phyloP scores from a whole-genome alignment of 208 protist species.

The Trypanosoma lewisi region DNA sequence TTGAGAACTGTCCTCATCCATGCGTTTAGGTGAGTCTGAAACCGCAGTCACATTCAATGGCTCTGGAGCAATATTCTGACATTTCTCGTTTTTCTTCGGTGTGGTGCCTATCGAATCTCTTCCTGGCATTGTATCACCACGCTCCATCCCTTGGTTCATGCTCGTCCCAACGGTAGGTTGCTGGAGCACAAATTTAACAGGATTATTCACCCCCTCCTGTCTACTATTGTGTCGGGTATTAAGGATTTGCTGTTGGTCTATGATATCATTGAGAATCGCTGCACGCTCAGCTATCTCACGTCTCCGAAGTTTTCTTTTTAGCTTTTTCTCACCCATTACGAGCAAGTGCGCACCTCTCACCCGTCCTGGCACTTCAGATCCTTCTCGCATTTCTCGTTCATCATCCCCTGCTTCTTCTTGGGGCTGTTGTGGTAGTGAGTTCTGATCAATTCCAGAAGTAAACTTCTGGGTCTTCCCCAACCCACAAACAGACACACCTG shows the following conservation, averaged over 20 bases:
- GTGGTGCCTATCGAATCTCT: too few relatives aligned
- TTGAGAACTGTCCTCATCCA: too few relatives aligned
- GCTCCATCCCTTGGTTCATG: too few relatives aligned
- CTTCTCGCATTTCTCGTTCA: neutral
- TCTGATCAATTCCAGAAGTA: neutral
- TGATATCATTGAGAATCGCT: constrained; percentile 8
- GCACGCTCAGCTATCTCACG: constrained; percentile 6
- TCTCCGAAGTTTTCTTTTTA: neutral
- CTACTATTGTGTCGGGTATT: neutral
- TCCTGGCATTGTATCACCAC: too few relatives aligned
- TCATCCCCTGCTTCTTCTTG: too few relatives aligned
- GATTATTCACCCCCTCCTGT: neutral
- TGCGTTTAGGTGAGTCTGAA: too few relatives aligned
- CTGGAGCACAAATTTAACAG: neutral
- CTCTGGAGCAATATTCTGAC: too few relatives aligned
- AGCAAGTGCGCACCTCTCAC: neutral
- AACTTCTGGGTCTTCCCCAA: neutral
- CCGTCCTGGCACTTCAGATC: neutral
- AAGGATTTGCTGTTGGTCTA: constrained; percentile 8
- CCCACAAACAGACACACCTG: neutral
- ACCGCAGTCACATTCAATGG: too few relatives aligned
- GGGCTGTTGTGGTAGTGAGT: neutral
- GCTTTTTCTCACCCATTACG: neutral
- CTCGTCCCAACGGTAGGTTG: too few relatives aligned
- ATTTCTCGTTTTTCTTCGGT: too few relatives aligned